A percentile compares a stretch with the other conserved stretches of the same genome.
Conservation (phyloP, 2,329 filamentous ascomycete species). For the Botryosphaeria dothidea region DNA sequence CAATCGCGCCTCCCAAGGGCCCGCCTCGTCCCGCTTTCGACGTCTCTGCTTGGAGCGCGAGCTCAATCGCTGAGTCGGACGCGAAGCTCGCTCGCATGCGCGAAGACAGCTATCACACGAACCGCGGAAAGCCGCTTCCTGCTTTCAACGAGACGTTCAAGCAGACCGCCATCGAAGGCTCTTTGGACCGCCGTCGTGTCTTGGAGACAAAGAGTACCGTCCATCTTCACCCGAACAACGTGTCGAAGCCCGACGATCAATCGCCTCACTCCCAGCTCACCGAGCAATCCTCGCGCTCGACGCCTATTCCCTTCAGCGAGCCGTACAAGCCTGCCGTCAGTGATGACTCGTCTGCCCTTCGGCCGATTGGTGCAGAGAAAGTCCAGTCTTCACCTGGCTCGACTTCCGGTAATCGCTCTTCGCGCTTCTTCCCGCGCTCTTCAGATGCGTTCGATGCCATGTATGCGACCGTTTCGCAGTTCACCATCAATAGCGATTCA, state of each 20-base stretch:
- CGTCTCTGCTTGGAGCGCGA: slow-evolving; percentile 9
- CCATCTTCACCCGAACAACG: neutral
- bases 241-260: neutral
- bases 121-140: slow-evolving; percentile 5
- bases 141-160: slow-evolving; percentile 19
- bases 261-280: neutral
- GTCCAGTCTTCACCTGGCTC: slow-evolving; percentile 13
- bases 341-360: slow-evolving; percentile 1
- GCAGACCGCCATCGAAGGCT: slow-evolving; percentile 10
- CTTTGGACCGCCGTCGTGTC: slow-evolving; percentile 9
- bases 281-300: slow-evolving; percentile 6
- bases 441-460: slow-evolving; percentile 6
- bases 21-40: slow-evolving; percentile 26
- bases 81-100: slow-evolving; percentile 5
- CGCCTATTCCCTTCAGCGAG: slow-evolving; percentile 5
- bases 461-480: slow-evolving; percentile 5
- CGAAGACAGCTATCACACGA: neutral
- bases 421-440: slow-evolving; percentile 37
- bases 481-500: slow-evolving; percentile 21
- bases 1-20: slow-evolving; percentile 32
- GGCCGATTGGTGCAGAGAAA: slow-evolving; percentile 15
- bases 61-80: slow-evolving; percentile 9
- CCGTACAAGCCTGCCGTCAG: neutral
- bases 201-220: slow-evolving; percentile 13
- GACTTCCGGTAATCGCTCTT: slow-evolving; percentile 23